Evolutionary conservation across 1,139 yeast genomes (phyloP), one percentile per base, ranked within the genome.

Genomic region (Yamadazyma kanchanaburiensis): DNA sequence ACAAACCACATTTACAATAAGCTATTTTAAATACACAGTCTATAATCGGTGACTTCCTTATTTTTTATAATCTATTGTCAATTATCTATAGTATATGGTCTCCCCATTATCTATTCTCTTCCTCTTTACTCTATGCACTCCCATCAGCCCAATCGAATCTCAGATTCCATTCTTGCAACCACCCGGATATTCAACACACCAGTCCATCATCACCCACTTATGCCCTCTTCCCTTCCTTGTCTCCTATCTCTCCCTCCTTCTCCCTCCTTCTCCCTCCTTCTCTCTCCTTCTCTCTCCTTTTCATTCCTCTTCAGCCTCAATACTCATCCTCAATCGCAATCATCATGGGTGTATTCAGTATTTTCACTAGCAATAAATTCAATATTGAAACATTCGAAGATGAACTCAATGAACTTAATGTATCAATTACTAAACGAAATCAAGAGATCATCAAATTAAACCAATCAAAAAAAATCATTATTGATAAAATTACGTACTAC

Each of bases 381-480:
- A 71, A 74, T 43, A 72, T 80, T 2, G 64, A 67, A 11, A 44
- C 50, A 21, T 76, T 69, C 48, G 84, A 78, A 39, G 64, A 58
- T 36, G 75, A 74, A 25, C 54, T 78, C 31, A 66, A 71, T 12
- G 39, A 49, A 5, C 39, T 77, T 9, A 60, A 76, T 1, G 54
- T 54, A 7, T 53, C 58, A 12, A 72, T 43, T n/a, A 45, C 35
- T 25, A 37, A 22, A 37, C 40, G 35, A 49, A 32, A 48, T 42
- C 39, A 48, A 42, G 53, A 52, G 25, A 39, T 52, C 5, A 18
- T 32, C 13, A 38, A 34, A 26, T 38, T 52, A 21, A 31, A 42
- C 8, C 27, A 31, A 15, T 33, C 41, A 8, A 35, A 41, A 23
- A 38, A 40, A 23, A 22, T 32, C 12, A 21, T 43, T 2, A 37